Conservation (phyloP, 2,329 filamentous ascomycete genomes). For the Coleophoma crateriformis region DNA sequence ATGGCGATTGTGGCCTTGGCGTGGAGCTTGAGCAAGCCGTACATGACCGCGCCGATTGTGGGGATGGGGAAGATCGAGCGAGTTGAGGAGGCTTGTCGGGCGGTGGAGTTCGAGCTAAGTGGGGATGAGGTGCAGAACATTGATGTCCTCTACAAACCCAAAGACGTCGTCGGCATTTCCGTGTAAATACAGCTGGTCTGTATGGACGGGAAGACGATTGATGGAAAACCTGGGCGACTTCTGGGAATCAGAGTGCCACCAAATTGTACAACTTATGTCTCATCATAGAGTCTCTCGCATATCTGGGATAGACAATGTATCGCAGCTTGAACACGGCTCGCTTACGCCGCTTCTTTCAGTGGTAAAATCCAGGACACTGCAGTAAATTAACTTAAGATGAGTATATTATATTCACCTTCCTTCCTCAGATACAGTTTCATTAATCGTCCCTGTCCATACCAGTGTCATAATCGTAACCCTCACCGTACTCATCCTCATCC, state of each 20-base stretch:
- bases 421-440: too few relatives aligned
- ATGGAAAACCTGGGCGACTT: too few relatives aligned
- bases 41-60: conserved; percentile 41
- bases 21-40: conserved; percentile 38
- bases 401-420: too few relatives aligned
- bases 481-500: not conserved
- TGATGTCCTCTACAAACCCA: conserved; percentile 46
- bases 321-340: too few relatives aligned
- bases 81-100: conserved; percentile 45
- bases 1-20: conserved; percentile 54
- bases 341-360: too few relatives aligned
- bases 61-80: conserved; percentile 43
- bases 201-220: too few relatives aligned
- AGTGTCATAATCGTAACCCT: not conserved
- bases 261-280: too few relatives aligned
- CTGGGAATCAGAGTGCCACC: too few relatives aligned
- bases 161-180: conserved; percentile 25
- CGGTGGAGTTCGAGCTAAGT: conserved; percentile 32
- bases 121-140: conserved; percentile 46
- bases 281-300: too few relatives aligned
- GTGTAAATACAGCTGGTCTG: not conserved
- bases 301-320: too few relatives aligned
- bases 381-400: too few relatives aligned
- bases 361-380: too few relatives aligned
- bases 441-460: not conserved